Conservation (phyloP, 257 asterid species). For the Primulina eburnea region DNA sequence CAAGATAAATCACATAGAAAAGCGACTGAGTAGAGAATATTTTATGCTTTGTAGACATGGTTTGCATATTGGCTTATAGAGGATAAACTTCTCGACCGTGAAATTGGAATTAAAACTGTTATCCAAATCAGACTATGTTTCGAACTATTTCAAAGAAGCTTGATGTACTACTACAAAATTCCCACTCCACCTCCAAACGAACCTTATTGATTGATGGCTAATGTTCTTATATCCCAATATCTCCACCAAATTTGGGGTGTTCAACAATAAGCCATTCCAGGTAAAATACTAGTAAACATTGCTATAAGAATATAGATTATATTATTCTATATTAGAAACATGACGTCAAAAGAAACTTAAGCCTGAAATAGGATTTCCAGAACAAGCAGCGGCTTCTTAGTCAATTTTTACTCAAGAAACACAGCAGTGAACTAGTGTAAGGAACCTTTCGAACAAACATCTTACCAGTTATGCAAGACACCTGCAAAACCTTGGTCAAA, state of each 20-base stretch:
- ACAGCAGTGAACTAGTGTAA: conserved; percentile 1
- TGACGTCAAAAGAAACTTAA: conserved; percentile 2
- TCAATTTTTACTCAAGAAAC: not conserved
- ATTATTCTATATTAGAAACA: not conserved
- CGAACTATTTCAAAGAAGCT: not conserved
- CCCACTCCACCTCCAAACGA: not conserved
- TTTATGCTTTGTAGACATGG: not conserved
- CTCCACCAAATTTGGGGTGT: not conserved
- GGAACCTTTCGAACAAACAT: conserved; percentile 13
- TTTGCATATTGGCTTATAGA: not conserved
- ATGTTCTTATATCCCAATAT: not conserved
- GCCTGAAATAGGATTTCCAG: not conserved
- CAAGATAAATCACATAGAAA: conserved; percentile 2
- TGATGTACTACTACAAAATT: no score
- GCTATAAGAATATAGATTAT: not conserved
- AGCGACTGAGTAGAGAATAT: not conserved
- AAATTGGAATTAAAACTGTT: not conserved
- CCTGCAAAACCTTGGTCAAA: conserved; percentile 78
- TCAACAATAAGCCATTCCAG: conserved; percentile 5
- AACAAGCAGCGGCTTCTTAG: not conserved
- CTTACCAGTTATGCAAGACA: conserved; percentile 84
- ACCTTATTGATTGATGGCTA: not conserved
- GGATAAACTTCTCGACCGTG: not conserved
- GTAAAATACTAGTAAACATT: not conserved
- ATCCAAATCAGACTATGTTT: not conserved